Conservation (phyloP, 2,329 filamentous ascomycete genomes). For the Trichoderma sp. region DNA sequence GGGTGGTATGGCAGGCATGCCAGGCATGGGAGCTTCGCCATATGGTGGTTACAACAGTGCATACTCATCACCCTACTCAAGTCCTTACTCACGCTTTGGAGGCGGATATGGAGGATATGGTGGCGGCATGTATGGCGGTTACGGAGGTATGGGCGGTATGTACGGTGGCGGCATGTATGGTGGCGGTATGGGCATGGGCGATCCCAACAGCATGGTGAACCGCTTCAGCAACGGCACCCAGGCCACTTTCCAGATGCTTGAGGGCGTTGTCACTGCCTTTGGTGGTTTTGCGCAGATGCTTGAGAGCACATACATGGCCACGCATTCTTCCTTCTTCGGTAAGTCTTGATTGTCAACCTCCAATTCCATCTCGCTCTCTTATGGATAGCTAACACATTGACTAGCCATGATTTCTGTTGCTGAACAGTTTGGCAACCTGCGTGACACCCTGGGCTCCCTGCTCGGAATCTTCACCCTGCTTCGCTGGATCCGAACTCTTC, state of each 20-base stretch:
- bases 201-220: slow-evolving; percentile 91
- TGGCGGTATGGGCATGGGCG: slow-evolving; percentile 60
- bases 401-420: slow-evolving; percentile 96
- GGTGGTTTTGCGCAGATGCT: slow-evolving; percentile 98
- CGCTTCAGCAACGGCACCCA: slow-evolving; percentile 93
- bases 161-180: slow-evolving; percentile 45
- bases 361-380: too few species aligned
- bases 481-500: slow-evolving; percentile 87
- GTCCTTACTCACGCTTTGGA: slow-evolving; percentile 49
- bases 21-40: slow-evolving; percentile 50
- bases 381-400: not conserved
- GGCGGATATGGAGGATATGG: slow-evolving; percentile 30
- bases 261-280: slow-evolving; percentile 94
- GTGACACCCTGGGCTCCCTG: slow-evolving; percentile 88
- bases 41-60: slow-evolving; percentile 43
- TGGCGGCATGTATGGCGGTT: slow-evolving; percentile 40
- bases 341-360: slow-evolving; percentile 36
- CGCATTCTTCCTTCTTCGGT: slow-evolving; percentile 98
- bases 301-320: slow-evolving; percentile 99
- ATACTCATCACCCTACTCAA: slow-evolving; percentile 42
- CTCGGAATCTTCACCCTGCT: slow-evolving; percentile 94
- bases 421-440: slow-evolving; percentile 91
- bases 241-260: slow-evolving; percentile 96
- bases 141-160: slow-evolving; percentile 43
- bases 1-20: slow-evolving; percentile 36